These are phyloP conservation scores for Ceratobasidium sp. DNA, from an alignment of 1,284 basidiomycete species.

Conservation along the genomic window DNA sequence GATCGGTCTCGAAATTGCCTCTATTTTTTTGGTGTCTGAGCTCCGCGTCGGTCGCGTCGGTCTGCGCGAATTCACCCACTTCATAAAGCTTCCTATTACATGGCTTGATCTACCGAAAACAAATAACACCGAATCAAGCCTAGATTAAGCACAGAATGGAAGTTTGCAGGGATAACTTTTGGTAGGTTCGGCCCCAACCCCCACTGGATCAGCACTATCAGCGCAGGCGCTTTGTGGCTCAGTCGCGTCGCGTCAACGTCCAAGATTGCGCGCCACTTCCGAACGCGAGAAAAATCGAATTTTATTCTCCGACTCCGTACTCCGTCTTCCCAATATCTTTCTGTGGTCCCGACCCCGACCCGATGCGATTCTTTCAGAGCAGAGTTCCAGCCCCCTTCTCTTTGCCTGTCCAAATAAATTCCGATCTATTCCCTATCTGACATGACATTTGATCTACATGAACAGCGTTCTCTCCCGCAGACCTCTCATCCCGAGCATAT, in stretches of 20 bases:
- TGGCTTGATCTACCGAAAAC: neutral
- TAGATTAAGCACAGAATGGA: slow-evolving; percentile 39
- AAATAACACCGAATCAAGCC: slow-evolving; percentile 21
- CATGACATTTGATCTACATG: slow-evolving; percentile 35
- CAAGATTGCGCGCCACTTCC: neutral
- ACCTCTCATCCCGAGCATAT: slow-evolving; percentile 75
- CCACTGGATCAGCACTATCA: neutral
- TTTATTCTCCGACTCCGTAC: no score
- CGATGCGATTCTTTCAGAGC: neutral
- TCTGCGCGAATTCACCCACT: neutral
- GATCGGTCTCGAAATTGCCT: neutral
- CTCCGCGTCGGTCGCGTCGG: neutral
- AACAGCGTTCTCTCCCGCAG: slow-evolving; percentile 68
- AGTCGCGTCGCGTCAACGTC: neutral
- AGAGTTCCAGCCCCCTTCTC: no score
- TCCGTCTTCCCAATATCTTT: no score
- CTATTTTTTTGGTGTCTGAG: neutral
- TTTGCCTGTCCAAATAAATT: neutral
- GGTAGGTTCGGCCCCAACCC: slow-evolving; percentile 14
- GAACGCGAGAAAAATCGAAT: no score
- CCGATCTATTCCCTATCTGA: neutral
- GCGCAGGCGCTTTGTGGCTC: neutral
- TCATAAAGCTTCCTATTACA: neutral
- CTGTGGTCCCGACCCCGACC: neutral
- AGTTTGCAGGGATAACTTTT: neutral